Evolutionary conservation across 2,329 filamentous ascomycete genomes (phyloP), one percentile per base, ranked within the genome.

Genomic region (Akanthomyces dipterigenus): DNA sequence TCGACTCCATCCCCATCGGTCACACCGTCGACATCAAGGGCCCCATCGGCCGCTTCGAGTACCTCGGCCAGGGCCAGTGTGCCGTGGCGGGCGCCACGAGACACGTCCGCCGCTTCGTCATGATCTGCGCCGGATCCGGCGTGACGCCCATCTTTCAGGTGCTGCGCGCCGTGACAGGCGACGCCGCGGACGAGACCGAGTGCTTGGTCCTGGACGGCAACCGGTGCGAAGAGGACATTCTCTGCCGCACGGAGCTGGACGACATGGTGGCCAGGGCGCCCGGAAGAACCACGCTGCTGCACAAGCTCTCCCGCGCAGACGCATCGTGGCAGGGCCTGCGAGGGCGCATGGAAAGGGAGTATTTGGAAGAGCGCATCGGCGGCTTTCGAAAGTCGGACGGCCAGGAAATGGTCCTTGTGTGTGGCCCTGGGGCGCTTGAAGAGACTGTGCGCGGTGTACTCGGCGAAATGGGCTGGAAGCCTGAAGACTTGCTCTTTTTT

Each of bases 121-220:
- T 96, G 91, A 86, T 96, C 36, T 95, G 90, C 67, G 93, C 83
- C 16, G 93, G 93, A 6, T 90, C 85, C n/a, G 93, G 93, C 1
- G 89, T 97, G 69, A 96, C 93, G n/a, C 93, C 93, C 0, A 90
- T 96, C 65, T 95, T 88, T 71, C 90, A 95, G 69, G 89, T 96
- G 3, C 77, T 96, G 57, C 80, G 90, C 7, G 88, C 90, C 0
- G 83, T 96, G 0, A 82, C 92, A 72, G 78, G 82, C 50, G 85
- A 93, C 64, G 67, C 71, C 1, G 71, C 77, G 0, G 90, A 93
- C 68, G 66, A 72, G 9, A 95, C 90, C 0, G 76, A 72, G 2
- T 96, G 91, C 69, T 75, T 88, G 1, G 80, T 97, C 0, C 76
- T 97, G 0, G 82, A 96, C 68, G 91, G 91, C 0, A 97, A 97